Conservation (phyloP, 2,329 filamentous ascomycete species). For the Penicillium freii region DNA sequence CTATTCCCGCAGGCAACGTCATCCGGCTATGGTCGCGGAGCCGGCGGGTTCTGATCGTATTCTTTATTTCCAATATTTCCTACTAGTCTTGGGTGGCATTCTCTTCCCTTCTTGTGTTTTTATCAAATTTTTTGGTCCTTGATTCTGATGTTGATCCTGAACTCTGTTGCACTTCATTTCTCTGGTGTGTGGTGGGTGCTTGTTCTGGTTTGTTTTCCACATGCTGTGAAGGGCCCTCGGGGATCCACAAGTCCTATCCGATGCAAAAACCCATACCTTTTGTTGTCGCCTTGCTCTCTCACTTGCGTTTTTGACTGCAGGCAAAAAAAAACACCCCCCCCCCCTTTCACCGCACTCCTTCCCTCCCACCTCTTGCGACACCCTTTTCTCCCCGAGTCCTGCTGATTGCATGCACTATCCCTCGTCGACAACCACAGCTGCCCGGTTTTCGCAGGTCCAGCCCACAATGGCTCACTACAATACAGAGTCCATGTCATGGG, state of each 20-base stretch:
- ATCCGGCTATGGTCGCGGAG: slow-evolving; percentile 18
- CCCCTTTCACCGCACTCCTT: slow-evolving; percentile 5
- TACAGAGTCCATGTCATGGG: not conserved
- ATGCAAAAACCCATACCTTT: slow-evolving; percentile 1
- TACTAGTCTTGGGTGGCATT: slow-evolving; percentile 27
- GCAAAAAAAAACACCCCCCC: not conserved
- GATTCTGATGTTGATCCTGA: not conserved
- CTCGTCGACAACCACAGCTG: not conserved
- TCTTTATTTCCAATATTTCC: slow-evolving; percentile 21
- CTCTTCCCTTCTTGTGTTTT: slow-evolving; percentile 20
- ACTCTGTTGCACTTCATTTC: slow-evolving; percentile 5
- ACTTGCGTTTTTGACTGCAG: slow-evolving; percentile 5
- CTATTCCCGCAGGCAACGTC: slow-evolving; percentile 19
- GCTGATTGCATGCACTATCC: slow-evolving; percentile 2
- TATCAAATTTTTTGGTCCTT: slow-evolving; percentile 7
- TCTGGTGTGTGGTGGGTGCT: slow-evolving; percentile 2
- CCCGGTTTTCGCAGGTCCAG: not conserved
- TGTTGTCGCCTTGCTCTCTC: slow-evolving; percentile 3
- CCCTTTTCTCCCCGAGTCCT: not conserved
- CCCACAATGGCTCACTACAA: not conserved
- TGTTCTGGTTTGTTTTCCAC: slow-evolving; percentile 8
- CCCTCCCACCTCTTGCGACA: not conserved
- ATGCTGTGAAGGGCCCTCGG: slow-evolving; percentile 1
- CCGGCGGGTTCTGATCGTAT: slow-evolving; percentile 31
- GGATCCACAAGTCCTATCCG: slow-evolving; percentile 7